Base-by-base conservation (phyloP, 495 filamentous ascomycete genomes). In the Astrocystis sublimbata region DNA sequence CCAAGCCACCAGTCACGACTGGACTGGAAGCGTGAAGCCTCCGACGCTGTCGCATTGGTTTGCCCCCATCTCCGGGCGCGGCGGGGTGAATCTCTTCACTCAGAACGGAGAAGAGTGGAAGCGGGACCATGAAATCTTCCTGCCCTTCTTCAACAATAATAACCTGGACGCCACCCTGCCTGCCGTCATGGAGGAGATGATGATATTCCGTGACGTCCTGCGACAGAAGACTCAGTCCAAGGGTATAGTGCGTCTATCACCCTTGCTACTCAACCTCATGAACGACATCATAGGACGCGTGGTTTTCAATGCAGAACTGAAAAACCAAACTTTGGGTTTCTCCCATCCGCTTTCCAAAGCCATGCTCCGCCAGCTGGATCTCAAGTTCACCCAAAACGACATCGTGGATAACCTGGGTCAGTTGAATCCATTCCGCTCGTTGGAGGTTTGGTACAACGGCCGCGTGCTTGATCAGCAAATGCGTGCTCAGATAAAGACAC, bases 211-310 rank as follows among this genome's bases (percentile, higher is more conserved):
- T 12, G 47, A 63, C 12, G 65, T 65, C 36, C 66, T 80, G 0
- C 73, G 73, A 15, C 61, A 69, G 26, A 45, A 69, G 36, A 66
- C 66, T 23, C 23, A 38, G 7, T 53, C 38, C 0, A 67, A 66
- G 4, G 68, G 72, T 30, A 43, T 76, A 23, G 67, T 73, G 23
- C 54, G 88, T 73, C 71, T 92, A 45, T 89, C 90, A 72, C 88
- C 86, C 62, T 71, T 89, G 70, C 81, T 83, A 7, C 83, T 87
- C 28, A 84, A 86, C 63, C 76, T 92, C 70, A 76, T 88, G 66
- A 79, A 91, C 75, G 89, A 92, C 67, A 89, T 92, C 64, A 80
- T 76, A 24, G 76, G 74, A 7, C 64, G 64, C 9, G 53, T 77
- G 4, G 62, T 74, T 3, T 68, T 78, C 45, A 71, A 69, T 15